These are phyloP conservation scores for Tagetes erecta DNA, from an alignment of 129 eudicot genomes.

Conservation along the genomic window DNA sequence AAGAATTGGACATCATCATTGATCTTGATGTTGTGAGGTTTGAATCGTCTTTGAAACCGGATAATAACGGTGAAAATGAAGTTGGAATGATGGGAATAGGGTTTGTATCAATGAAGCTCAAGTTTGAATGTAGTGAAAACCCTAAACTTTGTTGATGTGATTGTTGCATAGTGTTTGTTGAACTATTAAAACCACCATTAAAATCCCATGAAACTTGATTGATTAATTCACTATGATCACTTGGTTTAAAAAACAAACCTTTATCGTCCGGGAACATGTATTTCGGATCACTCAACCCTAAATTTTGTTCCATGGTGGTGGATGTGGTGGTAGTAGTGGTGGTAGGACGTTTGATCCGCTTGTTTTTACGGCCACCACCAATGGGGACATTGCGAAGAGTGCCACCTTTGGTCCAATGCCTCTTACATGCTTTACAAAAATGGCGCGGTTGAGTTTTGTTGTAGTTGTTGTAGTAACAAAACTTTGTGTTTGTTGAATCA, in stretches of 20 bases:
- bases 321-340: constrained; percentile 21
- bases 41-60: constrained; percentile 43
- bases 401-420: constrained; percentile 98
- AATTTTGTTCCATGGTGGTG: constrained; percentile 13
- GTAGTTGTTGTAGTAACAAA: constrained; percentile 92
- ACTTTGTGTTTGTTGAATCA: constrained; percentile 72
- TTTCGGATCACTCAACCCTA: constrained; percentile 29
- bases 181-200: constrained; percentile 14
- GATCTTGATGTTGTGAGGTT: constrained; percentile 36
- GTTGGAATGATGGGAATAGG: constrained; percentile 27
- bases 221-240: background rate
- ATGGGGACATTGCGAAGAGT: constrained; percentile 90
- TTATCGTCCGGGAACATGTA: constrained; percentile 26
- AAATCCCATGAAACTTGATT: constrained; percentile 42
- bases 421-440: constrained; percentile 76
- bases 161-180: constrained; percentile 21
- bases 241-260: constrained; percentile 31
- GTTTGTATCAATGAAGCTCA: constrained; percentile 38
- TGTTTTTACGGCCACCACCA: constrained; percentile 94
- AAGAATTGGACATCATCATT: constrained; percentile 21
- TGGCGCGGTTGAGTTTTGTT: constrained; percentile 88
- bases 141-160: constrained; percentile 41
- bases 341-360: constrained; percentile 51
- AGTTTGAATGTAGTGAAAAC: constrained; percentile 45
- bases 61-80: constrained; percentile 32